Percentiles rank a stretch among this genome's conserved stretches.
Evolutionary conservation across 306 rosid species (phyloP).

Genomic region (Cicer bijugum): DNA sequence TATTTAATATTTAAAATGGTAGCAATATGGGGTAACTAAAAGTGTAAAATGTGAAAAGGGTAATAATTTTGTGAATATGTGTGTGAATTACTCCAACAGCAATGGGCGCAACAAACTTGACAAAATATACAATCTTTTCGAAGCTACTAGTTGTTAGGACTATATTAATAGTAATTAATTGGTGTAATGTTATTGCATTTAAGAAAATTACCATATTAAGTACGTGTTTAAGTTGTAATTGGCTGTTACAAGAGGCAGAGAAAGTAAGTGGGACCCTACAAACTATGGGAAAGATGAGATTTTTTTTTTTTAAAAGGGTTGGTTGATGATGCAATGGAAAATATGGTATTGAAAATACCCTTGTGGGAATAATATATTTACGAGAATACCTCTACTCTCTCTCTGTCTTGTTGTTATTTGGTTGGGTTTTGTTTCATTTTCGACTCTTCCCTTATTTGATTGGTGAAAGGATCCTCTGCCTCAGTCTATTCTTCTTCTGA

Average conservation of each 20-base stretch:
- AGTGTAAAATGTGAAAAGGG: neutral
- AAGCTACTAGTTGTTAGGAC: constrained; percentile 43
- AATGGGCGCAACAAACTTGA: constrained; percentile 45
- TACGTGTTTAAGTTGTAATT: constrained; percentile 29
- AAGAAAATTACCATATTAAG: constrained; percentile 36
- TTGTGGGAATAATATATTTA: constrained; percentile 40
- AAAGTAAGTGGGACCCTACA: constrained; percentile 55
- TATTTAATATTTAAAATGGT: neutral
- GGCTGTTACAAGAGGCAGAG: constrained; percentile 48
- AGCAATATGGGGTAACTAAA: neutral
- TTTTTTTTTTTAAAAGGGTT: constrained; percentile 9
- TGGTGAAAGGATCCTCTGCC: constrained; percentile 46
- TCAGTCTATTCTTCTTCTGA: constrained; percentile 24
- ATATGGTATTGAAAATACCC: constrained; percentile 46
- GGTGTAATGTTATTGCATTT: neutral
- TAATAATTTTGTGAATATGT: neutral
- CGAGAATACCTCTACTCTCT: constrained; percentile 47
- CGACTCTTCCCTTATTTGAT: neutral
- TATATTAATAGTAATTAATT: constrained; percentile 36
- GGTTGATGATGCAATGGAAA: constrained; percentile 19
- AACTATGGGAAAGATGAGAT: constrained; percentile 47
- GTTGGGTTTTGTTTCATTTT: constrained; percentile 31
- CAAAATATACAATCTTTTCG: constrained; percentile 33
- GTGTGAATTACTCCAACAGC: constrained; percentile 43
- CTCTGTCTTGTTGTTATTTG: constrained; percentile 18